Percentiles rank a stretch among this genome's conserved stretches.
Conservation (phyloP, 169 alveolate species). For the Babesia ovata region DNA sequence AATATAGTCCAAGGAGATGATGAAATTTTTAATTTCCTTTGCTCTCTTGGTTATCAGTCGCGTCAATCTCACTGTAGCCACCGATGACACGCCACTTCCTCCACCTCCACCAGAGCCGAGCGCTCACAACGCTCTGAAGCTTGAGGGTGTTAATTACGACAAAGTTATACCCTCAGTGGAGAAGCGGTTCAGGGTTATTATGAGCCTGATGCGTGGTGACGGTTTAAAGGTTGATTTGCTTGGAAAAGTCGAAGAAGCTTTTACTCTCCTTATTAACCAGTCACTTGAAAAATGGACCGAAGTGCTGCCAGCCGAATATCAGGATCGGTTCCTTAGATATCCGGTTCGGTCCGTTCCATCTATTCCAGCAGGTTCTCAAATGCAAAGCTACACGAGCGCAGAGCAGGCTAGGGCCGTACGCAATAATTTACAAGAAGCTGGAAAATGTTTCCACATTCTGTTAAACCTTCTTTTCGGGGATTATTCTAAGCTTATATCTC, state of each 20-base stretch:
- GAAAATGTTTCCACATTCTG: neutral
- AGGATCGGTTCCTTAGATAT: too few relatives aligned
- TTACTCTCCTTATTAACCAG: too few relatives aligned
- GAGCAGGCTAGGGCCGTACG: neutral
- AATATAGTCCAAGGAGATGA: neutral
- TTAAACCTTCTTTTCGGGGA: neutral
- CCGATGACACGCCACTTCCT: neutral
- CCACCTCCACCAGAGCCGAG: neutral
- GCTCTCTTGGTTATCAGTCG: neutral
- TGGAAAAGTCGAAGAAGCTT: too few relatives aligned
- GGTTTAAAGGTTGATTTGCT: neutral
- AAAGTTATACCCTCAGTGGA: neutral
- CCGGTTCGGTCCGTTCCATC: too few relatives aligned
- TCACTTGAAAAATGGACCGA: too few relatives aligned
- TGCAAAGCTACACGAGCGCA: too few relatives aligned
- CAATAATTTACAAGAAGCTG: too few relatives aligned
- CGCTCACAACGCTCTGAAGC: neutral
- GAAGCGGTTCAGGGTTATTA: neutral
- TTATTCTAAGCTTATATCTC: neutral
- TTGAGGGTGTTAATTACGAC: too few relatives aligned
- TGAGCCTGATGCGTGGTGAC: neutral
- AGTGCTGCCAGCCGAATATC: too few relatives aligned
- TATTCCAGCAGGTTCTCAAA: too few relatives aligned
- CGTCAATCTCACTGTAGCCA: neutral
- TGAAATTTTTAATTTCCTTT: neutral